A percentile compares a stretch with the other conserved stretches of the same genome.
phyloP scores from a whole-genome alignment of 2,329 filamentous ascomycete species.

The Diplodia seriata region DNA sequence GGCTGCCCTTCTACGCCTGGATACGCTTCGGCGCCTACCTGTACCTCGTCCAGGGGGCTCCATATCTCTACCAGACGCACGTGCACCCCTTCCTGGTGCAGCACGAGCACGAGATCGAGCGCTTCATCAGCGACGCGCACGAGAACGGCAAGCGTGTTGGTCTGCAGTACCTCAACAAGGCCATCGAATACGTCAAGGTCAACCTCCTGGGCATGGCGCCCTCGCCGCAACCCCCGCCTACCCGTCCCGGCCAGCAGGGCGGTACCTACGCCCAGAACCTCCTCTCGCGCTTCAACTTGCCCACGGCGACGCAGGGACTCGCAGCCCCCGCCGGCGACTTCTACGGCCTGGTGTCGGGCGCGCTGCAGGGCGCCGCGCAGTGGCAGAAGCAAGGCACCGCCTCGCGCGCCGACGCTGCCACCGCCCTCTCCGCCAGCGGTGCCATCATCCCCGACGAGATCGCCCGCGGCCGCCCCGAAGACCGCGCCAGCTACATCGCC shows the following conservation, averaged over 20 bases:
- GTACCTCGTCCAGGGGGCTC: conserved; percentile 94
- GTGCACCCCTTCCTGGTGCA: conserved; percentile 86
- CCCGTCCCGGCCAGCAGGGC: conserved; percentile 51
- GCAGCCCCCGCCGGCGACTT: conserved; percentile 67
- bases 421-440: conserved; percentile 63
- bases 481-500: conserved; percentile 75
- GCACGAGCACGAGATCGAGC: conserved; percentile 88
- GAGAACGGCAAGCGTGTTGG: conserved; percentile 79
- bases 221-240: conserved; percentile 52
- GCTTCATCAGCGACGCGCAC: conserved; percentile 83
- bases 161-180: conserved; percentile 61
- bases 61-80: conserved; percentile 81
- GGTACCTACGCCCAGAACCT: conserved; percentile 76
- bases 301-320: conserved; percentile 61
- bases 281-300: conserved; percentile 85
- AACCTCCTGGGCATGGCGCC: conserved; percentile 80
- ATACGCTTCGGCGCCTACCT: conserved; percentile 84
- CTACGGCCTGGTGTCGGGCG: conserved; percentile 77
- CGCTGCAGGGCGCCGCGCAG: conserved; percentile 68
- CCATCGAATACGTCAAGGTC: conserved; percentile 67
- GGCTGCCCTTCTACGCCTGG: conserved; percentile 95
- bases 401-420: conserved; percentile 50
- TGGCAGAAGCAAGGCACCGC: conserved; percentile 45
- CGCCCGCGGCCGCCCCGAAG: conserved; percentile 62
- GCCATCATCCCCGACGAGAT: conserved; percentile 75